A percentile compares a stretch with the other conserved stretches of the same genome.
Evolutionary conservation across 441 rosid genomes (phyloP).

Genomic region (Adansonia grandidieri): DNA sequence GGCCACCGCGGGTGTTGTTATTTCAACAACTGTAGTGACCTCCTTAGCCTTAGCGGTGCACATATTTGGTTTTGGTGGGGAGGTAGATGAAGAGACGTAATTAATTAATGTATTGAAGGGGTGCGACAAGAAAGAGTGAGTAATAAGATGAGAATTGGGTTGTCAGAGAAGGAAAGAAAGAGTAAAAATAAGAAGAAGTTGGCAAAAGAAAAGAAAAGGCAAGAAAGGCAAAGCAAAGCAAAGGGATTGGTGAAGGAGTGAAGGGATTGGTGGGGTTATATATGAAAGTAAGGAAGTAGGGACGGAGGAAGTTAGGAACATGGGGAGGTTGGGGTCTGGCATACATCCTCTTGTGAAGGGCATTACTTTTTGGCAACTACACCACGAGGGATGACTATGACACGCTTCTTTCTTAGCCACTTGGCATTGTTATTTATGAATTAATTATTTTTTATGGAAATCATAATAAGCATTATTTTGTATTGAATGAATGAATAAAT

Average conservation of each 20-base stretch:
- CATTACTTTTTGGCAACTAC: slow-evolving; percentile 40
- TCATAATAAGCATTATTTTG: not conserved
- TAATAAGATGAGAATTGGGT: not conserved
- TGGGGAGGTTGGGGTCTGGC: slow-evolving; percentile 56
- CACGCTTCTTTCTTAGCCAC: slow-evolving; percentile 27
- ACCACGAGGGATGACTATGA: slow-evolving; percentile 39
- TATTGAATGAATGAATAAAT: no score
- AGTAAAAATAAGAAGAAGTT: no score
- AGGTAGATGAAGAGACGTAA: not conserved
- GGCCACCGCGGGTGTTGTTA: slow-evolving; percentile 35
- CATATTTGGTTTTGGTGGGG: slow-evolving; percentile 27
- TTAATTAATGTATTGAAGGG: not conserved
- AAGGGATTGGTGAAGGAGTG: slow-evolving; percentile 18
- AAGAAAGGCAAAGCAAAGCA: slow-evolving; percentile 13
- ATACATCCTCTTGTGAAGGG: slow-evolving; percentile 41
- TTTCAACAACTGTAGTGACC: slow-evolving; percentile 35
- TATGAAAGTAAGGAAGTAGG: slow-evolving; percentile 26
- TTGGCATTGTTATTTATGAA: slow-evolving; percentile 28
- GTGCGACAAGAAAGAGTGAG: not conserved
- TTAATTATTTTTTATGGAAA: not conserved
- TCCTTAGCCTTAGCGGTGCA: slow-evolving; percentile 46
- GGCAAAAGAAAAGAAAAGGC: not conserved
- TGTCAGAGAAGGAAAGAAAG: no score
- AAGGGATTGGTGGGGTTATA: slow-evolving; percentile 30
- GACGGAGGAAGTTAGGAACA: slow-evolving; percentile 35